Base-by-base conservation (phyloP, 2,329 filamentous ascomycete genomes). In the Colletotrichum lini region DNA sequence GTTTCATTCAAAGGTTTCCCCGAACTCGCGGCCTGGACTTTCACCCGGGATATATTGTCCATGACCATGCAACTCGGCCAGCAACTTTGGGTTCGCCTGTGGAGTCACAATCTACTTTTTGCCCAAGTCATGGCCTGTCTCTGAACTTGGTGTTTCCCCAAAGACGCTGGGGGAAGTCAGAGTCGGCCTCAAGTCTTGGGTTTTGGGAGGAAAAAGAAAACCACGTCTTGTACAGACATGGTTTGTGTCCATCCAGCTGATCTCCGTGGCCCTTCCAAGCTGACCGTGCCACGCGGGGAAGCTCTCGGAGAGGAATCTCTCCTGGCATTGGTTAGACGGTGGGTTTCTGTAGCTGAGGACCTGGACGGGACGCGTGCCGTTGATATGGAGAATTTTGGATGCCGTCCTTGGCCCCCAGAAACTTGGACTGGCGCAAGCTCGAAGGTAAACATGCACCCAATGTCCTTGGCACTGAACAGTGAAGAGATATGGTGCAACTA, bases 241-340 rank as follows among this genome's bases (percentile, higher is more conserved):
- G 44, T 30, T 50, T 40, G 50, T 26, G 38, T 50, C 50, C 30
- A 45, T 56, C 61, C 63, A 52, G 56, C 63, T 67, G 64, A 68
- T 68, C 58, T 58, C 13, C 42, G 13, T 45, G 44, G 18, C 26
- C n/a, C 23, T 23, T 59, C 21, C 21, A 57, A 45, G 42, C 30
- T 63, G 57, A 58, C 77, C 77, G 53, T 87, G 83, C 80, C 84
- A 85, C 52, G 78, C 77, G 8, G 84, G 79, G 26, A 86, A 74
- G 1, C 82, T 42, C 57, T 26, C 4, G 35, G 63, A 45, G 38
- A 71, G 49, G 50, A n/a, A 21, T 57, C 35, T 13, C 8, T 12
- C 52, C 21, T 62, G 57, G 50, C 64, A 21, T 70, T 26, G 15
- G 50, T 15, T 57, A 26, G 26, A 10, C 23, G 45, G 42, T 54